Evolutionary conservation across 1,139 yeast species (phyloP).

Genomic region (Geotrichum aggregatum): DNA sequence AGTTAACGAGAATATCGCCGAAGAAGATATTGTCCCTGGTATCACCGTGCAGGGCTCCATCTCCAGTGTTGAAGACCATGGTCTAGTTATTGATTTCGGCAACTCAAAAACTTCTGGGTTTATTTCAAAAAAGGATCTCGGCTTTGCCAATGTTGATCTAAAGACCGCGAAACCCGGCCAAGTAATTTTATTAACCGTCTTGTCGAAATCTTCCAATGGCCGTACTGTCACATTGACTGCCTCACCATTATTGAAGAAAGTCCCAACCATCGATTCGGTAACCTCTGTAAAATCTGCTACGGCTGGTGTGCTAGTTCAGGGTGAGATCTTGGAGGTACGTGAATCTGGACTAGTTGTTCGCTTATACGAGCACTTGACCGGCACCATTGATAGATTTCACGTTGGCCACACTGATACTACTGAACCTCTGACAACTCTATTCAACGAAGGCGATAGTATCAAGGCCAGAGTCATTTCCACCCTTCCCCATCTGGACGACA

Average conservation of each 20-base stretch:
- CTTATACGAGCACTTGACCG: conserved; percentile 71
- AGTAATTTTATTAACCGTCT: conserved; percentile 38
- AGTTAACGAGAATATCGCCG: conserved; percentile 62
- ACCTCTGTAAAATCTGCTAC: conserved; percentile 72
- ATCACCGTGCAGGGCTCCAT: conserved; percentile 71
- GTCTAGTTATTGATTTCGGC: conserved; percentile 73
- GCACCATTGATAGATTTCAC: conserved; percentile 66
- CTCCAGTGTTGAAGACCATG: conserved; percentile 84
- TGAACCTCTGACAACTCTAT: conserved; percentile 56
- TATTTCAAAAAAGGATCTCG: conserved; percentile 63
- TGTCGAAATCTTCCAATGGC: conserved; percentile 41
- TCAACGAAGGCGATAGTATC: conserved; percentile 59
- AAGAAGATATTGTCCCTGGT: conserved; percentile 64
- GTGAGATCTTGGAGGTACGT: conserved; percentile 58
- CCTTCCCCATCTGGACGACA: conserved; percentile 43
- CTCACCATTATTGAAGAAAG: conserved; percentile 43
- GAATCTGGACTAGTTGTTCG: conserved; percentile 58
- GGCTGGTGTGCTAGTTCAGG: conserved; percentile 81
- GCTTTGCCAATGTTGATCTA: conserved; percentile 33
- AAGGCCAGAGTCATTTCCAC: conserved; percentile 70
- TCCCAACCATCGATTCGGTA: conserved; percentile 49
- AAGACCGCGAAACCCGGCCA: conserved; percentile 44
- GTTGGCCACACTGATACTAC: conserved; percentile 46
- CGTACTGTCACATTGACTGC: conserved; percentile 61
- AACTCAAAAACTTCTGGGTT: conserved; percentile 55